These are phyloP conservation scores for Fusarium pseudograminearum DNA, from an alignment of 2,329 filamentous ascomycete genomes.

Conservation along the genomic window DNA sequence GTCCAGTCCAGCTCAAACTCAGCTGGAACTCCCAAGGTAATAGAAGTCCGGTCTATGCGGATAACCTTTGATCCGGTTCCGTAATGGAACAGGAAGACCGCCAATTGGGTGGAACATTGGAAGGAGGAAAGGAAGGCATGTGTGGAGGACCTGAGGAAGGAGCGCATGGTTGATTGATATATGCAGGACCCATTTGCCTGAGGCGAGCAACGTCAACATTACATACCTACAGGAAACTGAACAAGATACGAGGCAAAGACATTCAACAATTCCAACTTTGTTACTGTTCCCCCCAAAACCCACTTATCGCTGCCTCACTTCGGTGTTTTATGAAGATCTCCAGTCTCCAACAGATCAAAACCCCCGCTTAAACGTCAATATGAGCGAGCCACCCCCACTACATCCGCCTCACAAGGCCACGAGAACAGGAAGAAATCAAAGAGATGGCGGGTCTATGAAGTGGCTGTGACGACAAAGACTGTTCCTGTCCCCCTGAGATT, in stretches of 20 bases:
- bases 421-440: constrained; percentile 21
- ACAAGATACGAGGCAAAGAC: constrained; percentile 4
- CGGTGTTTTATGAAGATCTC: constrained; percentile 34
- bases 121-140: not conserved
- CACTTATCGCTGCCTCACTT: constrained; percentile 20
- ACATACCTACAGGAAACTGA: not conserved
- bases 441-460: constrained; percentile 20
- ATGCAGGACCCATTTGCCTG: constrained; percentile 3
- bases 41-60: constrained; percentile 16
- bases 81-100: not conserved
- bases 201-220: constrained; percentile 4
- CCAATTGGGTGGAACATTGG: not conserved
- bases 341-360: constrained; percentile 4
- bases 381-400: constrained; percentile 46
- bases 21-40: constrained; percentile 3
- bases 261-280: constrained; percentile 6
- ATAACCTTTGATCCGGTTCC: constrained; percentile 37
- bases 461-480: constrained; percentile 29
- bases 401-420: constrained; percentile 16
- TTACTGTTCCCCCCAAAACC: constrained; percentile 17
- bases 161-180: constrained; percentile 16
- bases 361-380: constrained; percentile 42
- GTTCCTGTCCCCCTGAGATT: not conserved
- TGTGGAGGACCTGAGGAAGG: not conserved
- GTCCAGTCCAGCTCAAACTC: not conserved